These are phyloP conservation scores for Striga asiatica DNA, from an alignment of 257 asterid species.

Conservation along the genomic window DNA sequence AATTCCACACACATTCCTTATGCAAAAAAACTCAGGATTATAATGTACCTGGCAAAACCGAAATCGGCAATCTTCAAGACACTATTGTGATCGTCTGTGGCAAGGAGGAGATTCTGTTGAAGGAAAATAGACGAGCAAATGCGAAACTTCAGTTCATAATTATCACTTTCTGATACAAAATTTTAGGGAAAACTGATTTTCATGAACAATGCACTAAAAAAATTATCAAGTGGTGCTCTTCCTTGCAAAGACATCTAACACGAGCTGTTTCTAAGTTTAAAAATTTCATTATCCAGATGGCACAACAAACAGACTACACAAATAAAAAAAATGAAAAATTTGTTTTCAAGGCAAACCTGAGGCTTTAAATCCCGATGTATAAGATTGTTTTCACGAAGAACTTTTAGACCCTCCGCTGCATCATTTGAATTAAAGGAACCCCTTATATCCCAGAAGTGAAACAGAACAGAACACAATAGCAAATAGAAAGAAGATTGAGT, in stretches of 20 bases:
- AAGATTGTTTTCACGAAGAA: conserved; percentile 76
- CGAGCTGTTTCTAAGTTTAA: conserved; percentile 1
- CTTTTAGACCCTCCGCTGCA: conserved; percentile 88
- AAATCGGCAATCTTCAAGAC: conserved; percentile 41
- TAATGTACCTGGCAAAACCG: conserved; percentile 51
- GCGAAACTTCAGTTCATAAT: conserved; percentile 16
- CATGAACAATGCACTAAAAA: too few relatives aligned
- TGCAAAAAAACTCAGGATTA: neutral
- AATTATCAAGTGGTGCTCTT: too few relatives aligned
- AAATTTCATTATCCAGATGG: neutral
- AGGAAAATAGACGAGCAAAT: conserved; percentile 17
- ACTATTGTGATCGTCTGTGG: conserved; percentile 18
- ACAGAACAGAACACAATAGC: neutral
- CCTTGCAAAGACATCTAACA: neutral
- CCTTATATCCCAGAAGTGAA: neutral
- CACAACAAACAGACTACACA: conserved; percentile 4
- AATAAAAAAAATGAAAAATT: conserved; percentile 2
- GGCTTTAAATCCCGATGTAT: conserved; percentile 95
- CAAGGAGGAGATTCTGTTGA: conserved; percentile 37
- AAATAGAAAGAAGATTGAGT: neutral
- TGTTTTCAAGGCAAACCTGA: conserved; percentile 46
- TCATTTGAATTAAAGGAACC: conserved; percentile 7
- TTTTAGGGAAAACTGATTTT: conserved; percentile 4
- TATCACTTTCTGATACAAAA: conserved; percentile 1
- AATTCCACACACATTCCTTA: neutral